Base-by-base conservation (phyloP, 2,329 filamentous ascomycete genomes). In the Aureobasidium mangrovei region DNA sequence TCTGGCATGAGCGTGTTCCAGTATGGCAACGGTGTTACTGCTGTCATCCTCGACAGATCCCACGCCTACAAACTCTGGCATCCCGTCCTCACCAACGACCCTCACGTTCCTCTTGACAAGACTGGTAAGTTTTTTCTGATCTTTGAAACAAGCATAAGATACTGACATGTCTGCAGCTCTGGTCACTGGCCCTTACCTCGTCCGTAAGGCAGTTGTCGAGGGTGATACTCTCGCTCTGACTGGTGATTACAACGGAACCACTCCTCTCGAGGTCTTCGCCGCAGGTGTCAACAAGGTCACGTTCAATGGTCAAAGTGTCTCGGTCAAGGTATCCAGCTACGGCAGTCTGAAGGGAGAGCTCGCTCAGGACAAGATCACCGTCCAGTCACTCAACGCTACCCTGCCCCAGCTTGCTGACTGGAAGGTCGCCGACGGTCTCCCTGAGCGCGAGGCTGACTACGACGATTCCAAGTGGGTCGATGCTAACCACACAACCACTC, bases 1-100 rank as follows among this genome's bases (percentile, higher is more conserved):
- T 32, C 46, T 9, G 56, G 57, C 2, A 55, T 52, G 54, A 55
- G 75, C 0, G 70, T 73, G 1, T 63, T 82, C 3, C 66, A 73
- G 40, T 77, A 80, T 52, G 74, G 73, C 4, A 75, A 77, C 47
- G 74, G 74, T 0, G 67, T 76, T 3, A 58, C 79, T 1, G 68
- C 77, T 3, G 77, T 79, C 52, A 67, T 82, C 4, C 69, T 81
- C 2, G 78, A 81, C 44, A 71, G 74, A 29, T 63, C 71, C 7
- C 73, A 77, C 0, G 79, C 77, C 1, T 82, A 77, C 73, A 76
- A 74, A 4, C 78, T 82, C 61, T 82, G 77, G 68, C 78, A 78
- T 2, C 73, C 78, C 3, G 67, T 73, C 1, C 67, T 79, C 7
- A 74, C 73, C 0, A 62, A 60, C 1, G 68, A 75, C 54, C 78